Evolutionary conservation across 371 early-diverging fungal genomes (phyloP).

Genomic region (Rhizopus microsporus): DNA sequence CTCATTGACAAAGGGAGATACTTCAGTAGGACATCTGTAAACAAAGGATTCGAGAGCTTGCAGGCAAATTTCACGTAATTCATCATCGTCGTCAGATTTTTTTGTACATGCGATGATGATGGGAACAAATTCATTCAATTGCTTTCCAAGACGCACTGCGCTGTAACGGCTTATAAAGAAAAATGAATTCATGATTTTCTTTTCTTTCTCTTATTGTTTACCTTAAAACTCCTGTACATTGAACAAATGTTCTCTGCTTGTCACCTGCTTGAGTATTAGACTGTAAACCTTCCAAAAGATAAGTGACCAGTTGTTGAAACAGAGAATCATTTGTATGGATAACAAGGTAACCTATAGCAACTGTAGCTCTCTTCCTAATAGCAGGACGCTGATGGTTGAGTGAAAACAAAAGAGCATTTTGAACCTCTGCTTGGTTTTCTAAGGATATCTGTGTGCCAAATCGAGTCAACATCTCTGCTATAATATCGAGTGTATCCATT

Average conservation of each 20-base stretch:
- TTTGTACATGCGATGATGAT: constrained; percentile 57
- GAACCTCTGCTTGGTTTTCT: constrained; percentile 60
- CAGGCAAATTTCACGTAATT: constrained; percentile 83
- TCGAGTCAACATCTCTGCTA: constrained; percentile 78
- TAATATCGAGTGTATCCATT: constrained; percentile 82
- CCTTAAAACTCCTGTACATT: constrained; percentile 75
- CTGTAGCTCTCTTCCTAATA: constrained; percentile 81
- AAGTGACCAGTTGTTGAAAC: constrained; percentile 63
- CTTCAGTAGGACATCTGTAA: constrained; percentile 75
- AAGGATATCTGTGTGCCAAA: constrained; percentile 68
- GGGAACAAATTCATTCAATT: constrained; percentile 69
- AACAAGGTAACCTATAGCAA: constrained; percentile 76
- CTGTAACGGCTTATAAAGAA: constrained; percentile 63
- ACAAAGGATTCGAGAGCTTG: constrained; percentile 86
- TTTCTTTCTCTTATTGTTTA: constrained; percentile 15
- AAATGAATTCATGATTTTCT: not conserved
- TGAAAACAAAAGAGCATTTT: constrained; percentile 65
- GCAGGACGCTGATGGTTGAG: constrained; percentile 77
- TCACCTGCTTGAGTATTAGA: constrained; percentile 57
- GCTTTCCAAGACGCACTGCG: constrained; percentile 67
- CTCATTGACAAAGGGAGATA: constrained; percentile 59
- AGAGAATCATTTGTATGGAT: constrained; percentile 69
- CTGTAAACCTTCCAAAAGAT: constrained; percentile 35
- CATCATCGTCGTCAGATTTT: constrained; percentile 75
- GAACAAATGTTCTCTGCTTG: constrained; percentile 72